Percentiles rank a stretch among this genome's conserved stretches.
These are phyloP conservation scores for Neonectria faginata DNA, from an alignment of 2,329 filamentous ascomycete species.

Conservation along the genomic window DNA sequence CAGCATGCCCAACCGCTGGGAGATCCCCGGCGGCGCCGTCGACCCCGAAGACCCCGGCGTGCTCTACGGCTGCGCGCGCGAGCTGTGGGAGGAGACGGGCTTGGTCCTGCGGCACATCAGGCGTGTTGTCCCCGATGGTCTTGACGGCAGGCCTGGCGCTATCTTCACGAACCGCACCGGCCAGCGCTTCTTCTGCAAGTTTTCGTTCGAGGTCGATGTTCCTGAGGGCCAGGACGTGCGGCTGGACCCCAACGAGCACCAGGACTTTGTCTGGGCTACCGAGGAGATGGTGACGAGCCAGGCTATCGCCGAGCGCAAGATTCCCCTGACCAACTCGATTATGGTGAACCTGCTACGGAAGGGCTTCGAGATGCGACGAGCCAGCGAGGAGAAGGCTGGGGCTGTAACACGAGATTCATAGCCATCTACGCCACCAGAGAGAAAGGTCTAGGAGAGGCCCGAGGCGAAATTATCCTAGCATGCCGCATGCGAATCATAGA, in stretches of 20 bases:
- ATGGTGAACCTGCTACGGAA: constrained; percentile 47
- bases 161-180: constrained; percentile 52
- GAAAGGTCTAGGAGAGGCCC: not conserved
- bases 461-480: too few relatives aligned
- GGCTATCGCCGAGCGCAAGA: constrained; percentile 43
- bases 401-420: not conserved
- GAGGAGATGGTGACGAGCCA: constrained; percentile 52
- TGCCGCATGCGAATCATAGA: not conserved
- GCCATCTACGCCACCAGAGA: not conserved
- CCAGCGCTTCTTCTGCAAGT: constrained; percentile 46
- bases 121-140: constrained; percentile 47
- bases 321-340: constrained; percentile 48
- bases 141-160: constrained; percentile 35
- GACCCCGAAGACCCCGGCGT: constrained; percentile 57
- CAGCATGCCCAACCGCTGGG: constrained; percentile 60
- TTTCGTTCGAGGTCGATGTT: constrained; percentile 54
- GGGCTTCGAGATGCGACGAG: constrained; percentile 46
- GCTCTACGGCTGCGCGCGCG: constrained; percentile 58
- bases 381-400: constrained; percentile 13
- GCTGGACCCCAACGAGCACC: constrained; percentile 57
- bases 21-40: constrained; percentile 61
- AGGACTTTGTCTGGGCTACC: constrained; percentile 54
- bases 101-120: constrained; percentile 49
- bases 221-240: constrained; percentile 42
- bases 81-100: constrained; percentile 62